Evolutionary conservation across 1,139 yeast species (phyloP), one percentile per base, ranked within the genome.

Genomic region (Diutina neorugosa): DNA sequence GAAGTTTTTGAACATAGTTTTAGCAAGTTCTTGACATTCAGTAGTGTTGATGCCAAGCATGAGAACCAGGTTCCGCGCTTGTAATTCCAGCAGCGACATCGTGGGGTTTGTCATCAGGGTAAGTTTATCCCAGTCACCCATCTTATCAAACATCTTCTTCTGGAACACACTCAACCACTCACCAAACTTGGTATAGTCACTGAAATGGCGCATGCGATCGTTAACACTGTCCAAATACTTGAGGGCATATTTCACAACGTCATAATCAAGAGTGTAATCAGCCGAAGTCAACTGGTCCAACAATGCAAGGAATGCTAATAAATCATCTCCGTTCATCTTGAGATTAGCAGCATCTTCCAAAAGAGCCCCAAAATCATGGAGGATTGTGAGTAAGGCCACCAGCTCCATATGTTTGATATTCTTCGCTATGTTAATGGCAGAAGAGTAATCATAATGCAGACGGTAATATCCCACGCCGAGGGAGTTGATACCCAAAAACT

Each of bases 41-140:
- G 63, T 62, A 11, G 63, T 62, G 20, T 66, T 59, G 31, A 63
- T 58, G 0, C 70, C 72, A 40, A 76, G 64, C 43, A 69, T 69
- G 34, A 80, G 63, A 21, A 80, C 61, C 2, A 71, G 58, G 55
- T 70, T 69, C 57, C 81, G 68, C 12, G 71, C 70, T 37, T 68
- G 64, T 51, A 73, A 60, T 59, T 80, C 84, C 1, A 61, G 55
- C 20, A 54, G 23, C 11, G 58, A 52, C 57, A 67, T 65, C 5
- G 44, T 21, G 7, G 37, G 54, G 9, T 44, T 21, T 19, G 53
- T 41, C 19, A 23, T 12, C 16, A 51, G 47, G 11, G 51, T 9
- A 23, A 62, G 54, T 5, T 51, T 46, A 31, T 63, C 64, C 66
- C 71, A 69, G 37, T 62, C 61, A 48, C 63, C 65, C 52, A 68